Base-by-base conservation (phyloP, 148 eudicot genomes). In the Vaccinium darrowii region DNA sequence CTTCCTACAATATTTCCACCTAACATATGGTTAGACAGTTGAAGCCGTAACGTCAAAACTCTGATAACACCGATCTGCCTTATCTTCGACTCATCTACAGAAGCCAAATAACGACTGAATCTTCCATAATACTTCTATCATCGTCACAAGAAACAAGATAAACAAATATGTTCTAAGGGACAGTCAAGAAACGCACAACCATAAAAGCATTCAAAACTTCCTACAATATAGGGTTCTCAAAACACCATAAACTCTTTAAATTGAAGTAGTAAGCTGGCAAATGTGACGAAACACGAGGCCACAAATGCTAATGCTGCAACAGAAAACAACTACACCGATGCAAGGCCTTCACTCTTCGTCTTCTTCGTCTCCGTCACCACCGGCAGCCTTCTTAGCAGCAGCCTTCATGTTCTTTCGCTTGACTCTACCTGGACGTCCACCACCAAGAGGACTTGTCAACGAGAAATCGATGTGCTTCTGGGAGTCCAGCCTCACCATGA, bases 401-500 rank as follows among this genome's bases (percentile, higher is more conserved):
- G 90, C 87, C 88, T 86, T 89, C 83, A 58, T 83, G 90, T 89
- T 89, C 90, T 69, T 89, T 89, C 90, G 73, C 88, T 89, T 89
- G 79, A 89, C 90, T 62, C 90, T 86, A 25, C 90, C 90, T n/a
- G 90, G 90, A 2, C 90, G 83, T 15, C 90, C 90, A 18, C 90
- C 90, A 50, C 90, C 90, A 30, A 89, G 87, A 10, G 90, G 90
- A 79, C 90, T 89, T 19, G 90, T 86, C 25, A 88, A 84, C n/a
- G 89, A 88, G 85, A 88, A 88, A 74, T 88, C 87, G 53, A 86
- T 86, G 71, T 83, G 88, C 88, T 89, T 89, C 85, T 89, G 90
- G 7, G 88, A 86, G 83, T 89, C 90, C 13, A 89, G 85, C 81
- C 88, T 89, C 85, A 89, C 90, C 90, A 89, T 84, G 85, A 89